Conservation (phyloP, 306 rosid genomes). For the Ormosia emarginata region DNA sequence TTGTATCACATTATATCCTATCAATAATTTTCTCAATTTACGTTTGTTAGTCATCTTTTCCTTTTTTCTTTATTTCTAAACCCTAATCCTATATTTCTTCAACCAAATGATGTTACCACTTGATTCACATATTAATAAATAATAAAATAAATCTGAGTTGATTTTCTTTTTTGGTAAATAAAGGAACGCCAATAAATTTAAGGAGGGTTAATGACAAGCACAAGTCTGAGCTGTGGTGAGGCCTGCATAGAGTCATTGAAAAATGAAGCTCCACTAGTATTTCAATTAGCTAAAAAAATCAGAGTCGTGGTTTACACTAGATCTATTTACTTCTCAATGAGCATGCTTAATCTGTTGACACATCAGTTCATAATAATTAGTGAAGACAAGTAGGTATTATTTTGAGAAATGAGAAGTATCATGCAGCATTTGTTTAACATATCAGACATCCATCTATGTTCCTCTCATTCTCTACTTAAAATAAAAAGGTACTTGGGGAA, state of each 20-base stretch:
- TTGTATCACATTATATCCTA: too few species aligned
- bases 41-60: too few species aligned
- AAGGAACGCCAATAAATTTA: neutral
- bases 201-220: neutral
- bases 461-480: neutral
- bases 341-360: neutral
- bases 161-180: neutral
- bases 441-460: too few species aligned
- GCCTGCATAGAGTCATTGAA: neutral
- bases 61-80: too few species aligned
- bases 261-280: neutral
- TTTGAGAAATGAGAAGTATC: too few species aligned
- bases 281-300: neutral
- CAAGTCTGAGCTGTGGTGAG: neutral
- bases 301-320: neutral
- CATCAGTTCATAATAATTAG: too few species aligned
- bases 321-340: neutral
- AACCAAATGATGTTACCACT: neutral
- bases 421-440: too few species aligned
- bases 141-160: neutral
- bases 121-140: neutral
- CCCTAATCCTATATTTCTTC: too few species aligned
- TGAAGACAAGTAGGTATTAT: too few species aligned
- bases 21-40: too few species aligned
- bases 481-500: neutral